Percentiles rank a stretch among this genome's conserved stretches.
These are phyloP conservation scores for Thecaphora frezii DNA, from an alignment of 1,284 basidiomycete species.

Conservation along the genomic window DNA sequence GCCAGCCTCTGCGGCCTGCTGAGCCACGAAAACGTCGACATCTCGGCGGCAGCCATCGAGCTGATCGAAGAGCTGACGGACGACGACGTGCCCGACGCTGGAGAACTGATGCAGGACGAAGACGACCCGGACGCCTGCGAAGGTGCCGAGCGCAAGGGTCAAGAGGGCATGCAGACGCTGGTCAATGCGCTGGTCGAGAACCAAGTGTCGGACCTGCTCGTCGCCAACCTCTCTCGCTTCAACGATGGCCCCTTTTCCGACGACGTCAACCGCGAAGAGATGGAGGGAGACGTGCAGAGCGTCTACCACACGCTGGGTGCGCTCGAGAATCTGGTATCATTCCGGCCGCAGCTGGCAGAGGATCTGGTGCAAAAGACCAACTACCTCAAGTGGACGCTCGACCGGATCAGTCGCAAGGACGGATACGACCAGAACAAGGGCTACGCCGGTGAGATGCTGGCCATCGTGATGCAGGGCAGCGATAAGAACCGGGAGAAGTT, in stretches of 20 bases:
- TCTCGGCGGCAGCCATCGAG: constrained; percentile 42
- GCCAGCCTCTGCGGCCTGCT: constrained; percentile 77
- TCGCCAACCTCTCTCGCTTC: constrained; percentile 72
- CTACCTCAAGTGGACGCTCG: constrained; percentile 77
- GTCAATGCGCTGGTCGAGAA: constrained; percentile 66
- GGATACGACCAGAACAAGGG: constrained; percentile 56
- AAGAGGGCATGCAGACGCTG: constrained; percentile 16
- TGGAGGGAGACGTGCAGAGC: constrained; percentile 40
- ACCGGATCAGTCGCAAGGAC: constrained; percentile 64
- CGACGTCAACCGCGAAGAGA: constrained; percentile 13
- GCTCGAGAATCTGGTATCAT: constrained; percentile 87
- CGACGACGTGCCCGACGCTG: constrained; percentile 84
- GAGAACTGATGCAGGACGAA: constrained; percentile 66
- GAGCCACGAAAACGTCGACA: constrained; percentile 58
- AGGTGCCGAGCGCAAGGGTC: constrained; percentile 63
- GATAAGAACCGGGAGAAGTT: constrained; percentile 13
- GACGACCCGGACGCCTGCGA: constrained; percentile 66
- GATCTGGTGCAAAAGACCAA: constrained; percentile 73
- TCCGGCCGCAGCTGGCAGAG: constrained; percentile 71
- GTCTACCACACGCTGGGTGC: constrained; percentile 65
- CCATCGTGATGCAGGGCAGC: constrained; percentile 74
- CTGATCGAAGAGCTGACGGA: constrained; percentile 87
- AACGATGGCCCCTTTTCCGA: constrained; percentile 21
- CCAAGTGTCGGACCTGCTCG: constrained; percentile 82
- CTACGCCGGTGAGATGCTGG: constrained; percentile 67